phyloP scores from a whole-genome alignment of 106 monocot species.

The Acorus gramineus region DNA sequence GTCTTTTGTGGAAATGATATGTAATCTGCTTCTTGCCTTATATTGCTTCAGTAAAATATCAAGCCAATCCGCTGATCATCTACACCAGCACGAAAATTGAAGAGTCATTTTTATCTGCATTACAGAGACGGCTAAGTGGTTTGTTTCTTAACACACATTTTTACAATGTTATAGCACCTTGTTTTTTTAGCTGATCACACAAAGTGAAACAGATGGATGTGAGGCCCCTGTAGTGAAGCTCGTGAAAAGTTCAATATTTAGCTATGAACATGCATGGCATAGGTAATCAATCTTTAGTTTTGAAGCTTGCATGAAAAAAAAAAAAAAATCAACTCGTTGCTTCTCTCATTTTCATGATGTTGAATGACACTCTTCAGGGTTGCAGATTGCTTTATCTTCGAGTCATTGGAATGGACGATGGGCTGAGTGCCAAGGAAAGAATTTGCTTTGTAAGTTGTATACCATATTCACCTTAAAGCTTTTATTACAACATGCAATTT shows the following conservation, averaged over 20 bases:
- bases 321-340: neutral
- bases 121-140: constrained; percentile 41
- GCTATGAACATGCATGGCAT: constrained; percentile 99
- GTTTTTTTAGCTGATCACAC: constrained; percentile 9
- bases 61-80: constrained; percentile 72
- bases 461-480: neutral
- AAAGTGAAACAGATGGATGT: constrained; percentile 34
- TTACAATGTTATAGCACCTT: neutral
- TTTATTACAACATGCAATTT: neutral
- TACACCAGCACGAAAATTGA: constrained; percentile 97
- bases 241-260: constrained; percentile 77
- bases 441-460: constrained; percentile 69
- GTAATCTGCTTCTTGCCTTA: too few species aligned
- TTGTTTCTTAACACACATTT: constrained; percentile 3
- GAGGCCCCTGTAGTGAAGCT: constrained; percentile 58
- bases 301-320: neutral
- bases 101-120: constrained; percentile 69
- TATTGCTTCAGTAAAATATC: constrained; percentile 76
- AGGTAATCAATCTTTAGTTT: constrained; percentile 33
- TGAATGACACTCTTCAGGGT: neutral
- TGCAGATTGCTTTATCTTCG: constrained; percentile 76
- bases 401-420: constrained; percentile 86
- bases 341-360: constrained; percentile 3
- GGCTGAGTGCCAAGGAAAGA: constrained; percentile 74
- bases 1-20: too few species aligned